phyloP scores from a whole-genome alignment of 225 moss, liverwort and hornwort genomes.

The Antitrichia curtipendula region DNA sequence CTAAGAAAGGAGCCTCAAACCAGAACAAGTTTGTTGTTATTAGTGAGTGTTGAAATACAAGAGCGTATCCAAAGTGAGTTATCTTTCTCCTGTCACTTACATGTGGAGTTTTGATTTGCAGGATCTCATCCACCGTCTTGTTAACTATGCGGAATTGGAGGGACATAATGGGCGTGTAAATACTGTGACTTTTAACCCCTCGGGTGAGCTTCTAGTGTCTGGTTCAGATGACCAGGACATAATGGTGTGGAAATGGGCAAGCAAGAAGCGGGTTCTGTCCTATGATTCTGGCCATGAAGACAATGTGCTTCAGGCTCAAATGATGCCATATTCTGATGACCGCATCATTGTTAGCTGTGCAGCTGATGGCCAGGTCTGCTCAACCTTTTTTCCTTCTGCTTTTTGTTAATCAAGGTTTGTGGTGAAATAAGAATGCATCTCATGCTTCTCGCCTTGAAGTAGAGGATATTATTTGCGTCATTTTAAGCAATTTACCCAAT shows the following conservation, averaged over 20 bases:
- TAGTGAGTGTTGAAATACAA: background rate
- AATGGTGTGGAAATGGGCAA: conserved; percentile 82
- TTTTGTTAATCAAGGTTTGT: background rate
- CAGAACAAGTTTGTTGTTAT: background rate
- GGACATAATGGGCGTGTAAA: conserved; percentile 74
- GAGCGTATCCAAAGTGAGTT: background rate
- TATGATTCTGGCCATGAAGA: conserved; percentile 61
- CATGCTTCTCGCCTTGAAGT: background rate
- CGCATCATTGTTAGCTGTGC: conserved; percentile 62
- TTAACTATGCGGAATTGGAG: conserved; percentile 39
- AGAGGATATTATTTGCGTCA: background rate
- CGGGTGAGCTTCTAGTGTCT: conserved; percentile 71
- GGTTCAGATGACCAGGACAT: conserved; percentile 87
- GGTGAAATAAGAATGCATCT: background rate
- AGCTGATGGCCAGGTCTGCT: conserved; percentile 55
- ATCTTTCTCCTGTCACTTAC: background rate
- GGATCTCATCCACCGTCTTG: conserved; percentile 77
- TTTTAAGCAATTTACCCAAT: background rate
- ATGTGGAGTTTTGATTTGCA: conserved; percentile 1
- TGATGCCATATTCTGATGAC: conserved; percentile 85
- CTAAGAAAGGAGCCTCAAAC: background rate
- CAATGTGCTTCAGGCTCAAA: conserved; percentile 32
- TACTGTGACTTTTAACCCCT: conserved; percentile 71
- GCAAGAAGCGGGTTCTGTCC: conserved; percentile 40
- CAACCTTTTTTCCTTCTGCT: background rate